Base-by-base conservation (phyloP, 129 eudicot species). In the Flaveria linearis region DNA sequence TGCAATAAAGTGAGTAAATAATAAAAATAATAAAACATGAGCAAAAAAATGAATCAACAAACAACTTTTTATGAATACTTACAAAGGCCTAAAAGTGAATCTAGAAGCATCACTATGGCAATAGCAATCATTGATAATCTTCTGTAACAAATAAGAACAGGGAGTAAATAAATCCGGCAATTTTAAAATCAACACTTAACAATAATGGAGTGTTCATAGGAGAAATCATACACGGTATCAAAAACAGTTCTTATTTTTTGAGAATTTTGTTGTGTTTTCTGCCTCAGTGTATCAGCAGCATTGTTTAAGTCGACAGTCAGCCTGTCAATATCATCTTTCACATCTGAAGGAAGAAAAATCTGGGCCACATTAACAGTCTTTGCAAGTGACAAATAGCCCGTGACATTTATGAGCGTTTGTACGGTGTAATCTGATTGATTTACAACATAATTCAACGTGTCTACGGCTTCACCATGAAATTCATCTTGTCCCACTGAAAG, bases 381-480 rank as follows among this genome's bases (percentile, higher is more conserved):
- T 51, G 98, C 97, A 9, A 94, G 83, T 65, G 90, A 84, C 80
- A 94, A 42, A 71, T 88, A 94, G 60, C 77, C 87, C 0, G 96
- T 88, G 63, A 94, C 96, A 76, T 94, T 94, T 80, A 87, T 68
- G 33, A 91, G 89, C 46, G 86, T 91, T 76, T 94, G 86, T 57
- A 88, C 92, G 0, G 96, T 94, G 88, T 84, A 91, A 83, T 94
- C 96, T 61, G 99, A 94, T 77, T 94, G 99, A 73, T 91, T 91
- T 14, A 94, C 97, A 51, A 91, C 97, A 74, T 86, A 94, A 47
- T 87, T 69, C 73, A 94, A 75, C 64, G 99, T 91, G 46, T 82
- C 78, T 58, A 94, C 46, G 33, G 91, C 92, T 89, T 94, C 93
- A 4, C 75, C 74, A 64, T 89, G 96, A 80, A 91, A 91, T 47